Conservation (phyloP, 2,329 filamentous ascomycete species). For the Fusarium verrucosum region DNA sequence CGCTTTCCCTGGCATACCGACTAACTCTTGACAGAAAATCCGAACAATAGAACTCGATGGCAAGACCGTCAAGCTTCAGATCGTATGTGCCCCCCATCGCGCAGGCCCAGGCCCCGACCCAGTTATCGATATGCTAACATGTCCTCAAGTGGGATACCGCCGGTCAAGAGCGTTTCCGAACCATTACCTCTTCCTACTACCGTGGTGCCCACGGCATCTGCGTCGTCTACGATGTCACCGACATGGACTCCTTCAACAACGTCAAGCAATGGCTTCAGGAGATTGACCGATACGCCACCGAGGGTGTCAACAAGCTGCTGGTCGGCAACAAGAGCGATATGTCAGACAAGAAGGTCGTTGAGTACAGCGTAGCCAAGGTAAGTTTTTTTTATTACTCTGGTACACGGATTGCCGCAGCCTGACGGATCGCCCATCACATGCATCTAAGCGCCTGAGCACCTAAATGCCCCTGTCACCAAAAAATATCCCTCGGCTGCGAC, state of each 20-base stretch:
- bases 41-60: conserved; percentile 98
- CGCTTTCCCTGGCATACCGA: conserved; percentile 6
- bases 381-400: conserved; percentile 39
- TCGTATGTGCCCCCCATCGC: conserved; percentile 69
- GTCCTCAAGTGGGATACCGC: conserved; percentile 90
- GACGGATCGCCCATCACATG: conserved; percentile 32
- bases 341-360: conserved; percentile 99
- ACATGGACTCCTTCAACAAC: conserved; percentile 99
- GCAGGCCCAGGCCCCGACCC: neutral
- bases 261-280: conserved; percentile 99
- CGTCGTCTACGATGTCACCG: conserved; percentile 99
- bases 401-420: conserved; percentile 2
- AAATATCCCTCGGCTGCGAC: conserved; percentile 8
- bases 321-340: conserved; percentile 99
- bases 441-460: conserved; percentile 25
- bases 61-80: conserved; percentile 99
- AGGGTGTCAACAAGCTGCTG: conserved; percentile 99
- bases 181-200: conserved; percentile 99
- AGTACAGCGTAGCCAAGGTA: conserved; percentile 99
- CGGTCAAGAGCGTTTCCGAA: conserved; percentile 98
- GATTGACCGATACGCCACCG: conserved; percentile 98
- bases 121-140: conserved; percentile 20
- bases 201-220: conserved; percentile 98
- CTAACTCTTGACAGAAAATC: conserved; percentile 79
- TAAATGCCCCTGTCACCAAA: conserved; percentile 17